Percentiles rank a stretch among this genome's conserved stretches.
Evolutionary conservation across 208 protist genomes (phyloP).

Genomic region (Leishmania mexicana): DNA sequence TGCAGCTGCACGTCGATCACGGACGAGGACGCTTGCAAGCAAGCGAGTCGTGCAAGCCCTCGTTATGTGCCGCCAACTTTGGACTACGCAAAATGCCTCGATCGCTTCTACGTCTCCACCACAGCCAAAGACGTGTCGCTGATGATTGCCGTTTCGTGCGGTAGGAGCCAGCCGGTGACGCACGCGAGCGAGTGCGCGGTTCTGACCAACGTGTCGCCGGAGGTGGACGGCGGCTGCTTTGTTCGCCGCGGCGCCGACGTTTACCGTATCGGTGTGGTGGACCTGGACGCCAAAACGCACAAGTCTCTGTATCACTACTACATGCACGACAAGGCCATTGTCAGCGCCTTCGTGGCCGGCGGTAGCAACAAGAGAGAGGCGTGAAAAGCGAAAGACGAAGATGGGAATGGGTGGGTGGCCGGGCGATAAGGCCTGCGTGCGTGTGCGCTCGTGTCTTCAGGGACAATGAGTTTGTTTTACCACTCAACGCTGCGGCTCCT

Average conservation of each 20-base stretch:
- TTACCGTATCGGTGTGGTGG: constrained; percentile 71
- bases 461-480: neutral
- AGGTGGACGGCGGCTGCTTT: constrained; percentile 26
- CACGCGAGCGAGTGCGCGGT: constrained; percentile 4
- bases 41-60: neutral
- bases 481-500: neutral
- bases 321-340: constrained; percentile 47
- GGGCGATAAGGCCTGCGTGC: neutral
- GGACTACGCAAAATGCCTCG: constrained; percentile 39
- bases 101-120: constrained; percentile 69
- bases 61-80: constrained; percentile 31
- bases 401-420: neutral
- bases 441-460: neutral
- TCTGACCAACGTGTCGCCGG: neutral
- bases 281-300: constrained; percentile 70
- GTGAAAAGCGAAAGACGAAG: neutral
- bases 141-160: constrained; percentile 46
- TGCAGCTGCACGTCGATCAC: constrained; percentile 20
- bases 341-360: constrained; percentile 40
- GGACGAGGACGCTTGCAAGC: neutral
- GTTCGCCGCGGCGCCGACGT: constrained; percentile 18
- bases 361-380: neutral
- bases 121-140: constrained; percentile 79
- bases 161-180: constrained; percentile 4
- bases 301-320: constrained; percentile 74